Evolutionary conservation across 2,329 filamentous ascomycete genomes (phyloP).

Genomic region (Trichoderma sp.): DNA sequence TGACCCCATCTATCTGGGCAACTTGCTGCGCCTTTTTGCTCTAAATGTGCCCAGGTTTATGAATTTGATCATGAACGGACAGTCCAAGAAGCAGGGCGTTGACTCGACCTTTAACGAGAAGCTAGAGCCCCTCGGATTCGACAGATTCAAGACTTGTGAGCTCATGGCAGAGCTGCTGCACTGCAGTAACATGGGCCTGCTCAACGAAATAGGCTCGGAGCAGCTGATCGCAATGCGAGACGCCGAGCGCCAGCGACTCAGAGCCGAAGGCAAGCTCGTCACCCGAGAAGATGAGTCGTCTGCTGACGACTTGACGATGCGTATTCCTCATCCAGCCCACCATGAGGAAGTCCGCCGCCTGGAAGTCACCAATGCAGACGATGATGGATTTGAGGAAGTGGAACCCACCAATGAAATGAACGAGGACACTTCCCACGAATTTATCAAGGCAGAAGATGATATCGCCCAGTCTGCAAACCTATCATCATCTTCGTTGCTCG

Average conservation of each 20-base stretch:
- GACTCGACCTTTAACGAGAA: conserved; percentile 87
- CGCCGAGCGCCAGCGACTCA: conserved; percentile 76
- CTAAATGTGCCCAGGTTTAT: conserved; percentile 93
- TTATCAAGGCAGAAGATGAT: conserved; percentile 64
- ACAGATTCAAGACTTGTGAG: conserved; percentile 98
- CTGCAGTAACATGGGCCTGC: conserved; percentile 96
- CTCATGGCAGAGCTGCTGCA: conserved; percentile 97
- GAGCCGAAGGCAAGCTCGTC: conserved; percentile 72
- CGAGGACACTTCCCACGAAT: conserved; percentile 72
- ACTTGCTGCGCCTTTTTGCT: conserved; percentile 84
- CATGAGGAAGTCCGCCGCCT: conserved; percentile 68
- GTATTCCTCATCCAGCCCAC: conserved; percentile 52
- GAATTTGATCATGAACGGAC: conserved; percentile 79
- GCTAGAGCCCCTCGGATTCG: conserved; percentile 94
- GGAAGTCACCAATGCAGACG: conserved; percentile 78
- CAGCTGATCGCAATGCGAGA: conserved; percentile 82
- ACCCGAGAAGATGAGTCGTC: conserved; percentile 47
- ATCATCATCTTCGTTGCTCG: conserved; percentile 39
- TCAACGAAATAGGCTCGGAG: conserved; percentile 91
- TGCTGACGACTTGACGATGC: conserved; percentile 66
- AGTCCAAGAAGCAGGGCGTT: conserved; percentile 72
- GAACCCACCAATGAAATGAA: conserved; percentile 68
- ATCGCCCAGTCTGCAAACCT: conserved; percentile 39
- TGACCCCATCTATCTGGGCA: conserved; percentile 95
- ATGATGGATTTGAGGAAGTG: conserved; percentile 95